Conservation (phyloP, 2,329 filamentous ascomycete species). For the Pseudopithomyces maydicus region DNA sequence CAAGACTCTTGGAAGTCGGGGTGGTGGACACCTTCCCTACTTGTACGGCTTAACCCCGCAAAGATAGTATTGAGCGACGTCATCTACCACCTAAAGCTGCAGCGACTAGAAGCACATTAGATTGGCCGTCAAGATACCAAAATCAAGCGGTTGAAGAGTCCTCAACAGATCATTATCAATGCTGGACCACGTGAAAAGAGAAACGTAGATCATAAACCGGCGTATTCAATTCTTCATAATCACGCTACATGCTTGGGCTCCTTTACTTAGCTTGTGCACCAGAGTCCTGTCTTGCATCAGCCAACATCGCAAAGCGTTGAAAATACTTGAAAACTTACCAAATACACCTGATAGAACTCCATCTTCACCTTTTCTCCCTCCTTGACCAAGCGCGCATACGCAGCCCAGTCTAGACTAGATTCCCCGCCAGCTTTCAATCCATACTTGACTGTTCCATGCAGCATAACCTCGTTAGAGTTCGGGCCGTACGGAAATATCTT, state of each 20-base stretch:
- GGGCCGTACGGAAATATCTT: slow-evolving; percentile 59
- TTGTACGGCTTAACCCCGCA: slow-evolving; percentile 2
- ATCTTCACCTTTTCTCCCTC: slow-evolving; percentile 60
- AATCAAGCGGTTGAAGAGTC: background rate
- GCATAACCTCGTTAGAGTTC: slow-evolving; percentile 57
- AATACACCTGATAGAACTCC: slow-evolving; percentile 60
- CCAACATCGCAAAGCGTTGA: background rate
- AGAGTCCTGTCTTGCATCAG: slow-evolving; percentile 13
- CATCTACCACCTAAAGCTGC: background rate
- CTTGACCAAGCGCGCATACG: slow-evolving; percentile 57
- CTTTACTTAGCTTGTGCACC: slow-evolving; percentile 11
- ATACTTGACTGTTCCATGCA: slow-evolving; percentile 60
- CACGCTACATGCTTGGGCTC: background rate
- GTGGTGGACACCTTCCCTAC: background rate
- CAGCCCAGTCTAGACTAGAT: slow-evolving; percentile 59
- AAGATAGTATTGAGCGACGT: background rate
- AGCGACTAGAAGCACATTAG: background rate
- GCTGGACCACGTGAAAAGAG: no score
- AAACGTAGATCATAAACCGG: no score
- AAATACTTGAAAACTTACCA: slow-evolving; percentile 47
- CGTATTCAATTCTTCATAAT: no score
- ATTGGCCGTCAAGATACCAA: background rate
- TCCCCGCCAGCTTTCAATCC: slow-evolving; percentile 57
- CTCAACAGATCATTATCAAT: no score
- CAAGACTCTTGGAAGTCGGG: background rate